Percentiles rank a stretch among this genome's conserved stretches.
Conservation (phyloP, 164 flowering plant species). For the Piper betle region DNA sequence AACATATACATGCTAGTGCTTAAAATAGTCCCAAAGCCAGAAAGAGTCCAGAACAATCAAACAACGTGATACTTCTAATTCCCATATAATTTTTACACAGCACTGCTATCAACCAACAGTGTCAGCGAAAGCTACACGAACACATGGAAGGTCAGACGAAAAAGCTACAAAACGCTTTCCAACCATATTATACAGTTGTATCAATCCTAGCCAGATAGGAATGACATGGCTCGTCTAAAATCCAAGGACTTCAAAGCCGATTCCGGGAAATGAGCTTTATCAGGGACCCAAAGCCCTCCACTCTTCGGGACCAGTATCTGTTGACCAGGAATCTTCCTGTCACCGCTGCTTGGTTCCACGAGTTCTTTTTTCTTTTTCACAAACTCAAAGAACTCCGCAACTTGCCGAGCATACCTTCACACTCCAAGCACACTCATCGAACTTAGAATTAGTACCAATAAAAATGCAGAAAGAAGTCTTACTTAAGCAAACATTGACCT, state of each 20-base stretch:
- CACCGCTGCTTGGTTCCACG: conserved; percentile 13
- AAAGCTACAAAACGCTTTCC: background rate
- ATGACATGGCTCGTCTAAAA: conserved; percentile 63
- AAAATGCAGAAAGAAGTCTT: no score
- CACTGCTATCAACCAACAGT: background rate
- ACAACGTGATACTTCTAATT: no score
- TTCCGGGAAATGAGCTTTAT: conserved; percentile 39
- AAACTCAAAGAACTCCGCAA: conserved; percentile 82
- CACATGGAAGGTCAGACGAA: background rate
- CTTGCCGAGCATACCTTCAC: conserved; percentile 91
- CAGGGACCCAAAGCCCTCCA: conserved; percentile 58
- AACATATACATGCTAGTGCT: no score
- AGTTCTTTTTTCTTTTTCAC: conserved; percentile 76
- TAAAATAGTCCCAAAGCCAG: no score
- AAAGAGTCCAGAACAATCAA: no score
- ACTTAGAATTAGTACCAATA: background rate
- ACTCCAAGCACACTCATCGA: background rate
- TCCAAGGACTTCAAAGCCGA: conserved; percentile 52
- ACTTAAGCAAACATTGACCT: no score
- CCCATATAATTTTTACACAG: background rate
- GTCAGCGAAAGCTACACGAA: background rate
- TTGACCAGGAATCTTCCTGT: conserved; percentile 12
- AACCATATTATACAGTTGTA: background rate
- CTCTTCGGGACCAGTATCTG: conserved; percentile 38
- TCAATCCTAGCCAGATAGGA: conserved; percentile 27